Percentiles rank a stretch among this genome's conserved stretches.
Evolutionary conservation across 306 rosid genomes (phyloP).

Genomic region (Trichosanthes truncata): DNA sequence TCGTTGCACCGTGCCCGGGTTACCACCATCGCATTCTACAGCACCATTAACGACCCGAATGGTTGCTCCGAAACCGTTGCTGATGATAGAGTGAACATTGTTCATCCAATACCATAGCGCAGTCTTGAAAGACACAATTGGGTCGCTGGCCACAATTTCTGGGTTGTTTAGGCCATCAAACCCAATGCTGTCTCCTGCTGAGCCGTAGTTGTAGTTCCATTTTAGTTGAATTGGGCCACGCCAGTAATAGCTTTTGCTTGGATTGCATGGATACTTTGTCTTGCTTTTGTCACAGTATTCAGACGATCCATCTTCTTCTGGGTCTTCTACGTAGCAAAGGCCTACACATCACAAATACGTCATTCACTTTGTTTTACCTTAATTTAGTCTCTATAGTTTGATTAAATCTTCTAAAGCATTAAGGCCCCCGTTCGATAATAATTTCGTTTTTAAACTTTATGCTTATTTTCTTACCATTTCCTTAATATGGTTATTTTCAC

Average conservation of each 20-base stretch:
- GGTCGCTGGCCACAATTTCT: constrained; percentile 46
- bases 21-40: constrained; percentile 59
- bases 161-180: constrained; percentile 65
- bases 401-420: too few species aligned
- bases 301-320: constrained; percentile 45
- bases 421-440: too few species aligned
- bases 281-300: constrained; percentile 61
- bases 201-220: constrained; percentile 80
- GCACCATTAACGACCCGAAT: constrained; percentile 67
- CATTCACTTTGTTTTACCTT: too few species aligned
- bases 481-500: too few species aligned
- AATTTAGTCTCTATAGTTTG: too few species aligned
- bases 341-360: too few species aligned
- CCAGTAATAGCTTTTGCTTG: constrained; percentile 55
- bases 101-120: constrained; percentile 89
- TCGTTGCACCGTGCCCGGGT: constrained; percentile 29
- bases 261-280: constrained; percentile 51
- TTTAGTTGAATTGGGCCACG: constrained; percentile 79
- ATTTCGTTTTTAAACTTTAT: too few species aligned
- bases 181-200: constrained; percentile 41
- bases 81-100: constrained; percentile 32
- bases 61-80: constrained; percentile 68
- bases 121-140: too few species aligned
- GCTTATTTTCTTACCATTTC: too few species aligned
- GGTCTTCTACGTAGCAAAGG: constrained; percentile 33